Evolutionary conservation across 192 early-diverging fungal species (phyloP), one percentile per base, ranked within the genome.

Genomic region (Dimargaris xerosporica): DNA sequence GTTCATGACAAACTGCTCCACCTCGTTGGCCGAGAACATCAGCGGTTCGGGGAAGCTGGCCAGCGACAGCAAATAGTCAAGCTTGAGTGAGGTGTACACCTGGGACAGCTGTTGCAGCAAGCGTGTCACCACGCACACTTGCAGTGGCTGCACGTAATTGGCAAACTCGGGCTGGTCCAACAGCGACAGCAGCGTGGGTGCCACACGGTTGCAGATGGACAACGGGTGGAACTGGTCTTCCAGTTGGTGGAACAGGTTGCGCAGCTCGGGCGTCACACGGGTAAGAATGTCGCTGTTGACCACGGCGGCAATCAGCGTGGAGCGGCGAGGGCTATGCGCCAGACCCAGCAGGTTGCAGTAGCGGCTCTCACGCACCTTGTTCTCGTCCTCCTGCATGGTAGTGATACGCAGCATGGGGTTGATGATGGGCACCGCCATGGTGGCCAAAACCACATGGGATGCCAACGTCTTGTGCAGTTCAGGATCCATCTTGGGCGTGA

Each of bases 211-310:
- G 82, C 93, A 91, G 72, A 99, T 96, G 48, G 91, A 91, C 56
- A 99, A 82, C 52, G 96, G 96, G 67, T 98, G 93, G 86, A 99
- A 99, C 71, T 94, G 88, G 54, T 96, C 94, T 78, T 99, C 96
- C 53, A 99, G 80, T 30, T 94, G 85, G 71, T 93, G 85, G 78
- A 95, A 97, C 45, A 99, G 76, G 42, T 94, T 90, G 31, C 84
- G 85, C 61, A 97, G 75, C 74, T 94, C 91, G 13, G 91, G 89
- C 50, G 83, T 80, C 55, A 95, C 92, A 48, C 85, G 87, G 47
- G 79, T 73, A 52, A 96, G 82, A 46, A 96, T 84, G 67, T 84
- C 84, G 71, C 91, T 88, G 82, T 81, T 82, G 21, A 92, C 71
- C 34, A 94, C 91, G 67, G 92, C 90, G 80, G 85, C 90, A 65